These are phyloP conservation scores for Coemansia sp. DNA, from an alignment of 192 early-diverging fungal species.

Conservation along the genomic window DNA sequence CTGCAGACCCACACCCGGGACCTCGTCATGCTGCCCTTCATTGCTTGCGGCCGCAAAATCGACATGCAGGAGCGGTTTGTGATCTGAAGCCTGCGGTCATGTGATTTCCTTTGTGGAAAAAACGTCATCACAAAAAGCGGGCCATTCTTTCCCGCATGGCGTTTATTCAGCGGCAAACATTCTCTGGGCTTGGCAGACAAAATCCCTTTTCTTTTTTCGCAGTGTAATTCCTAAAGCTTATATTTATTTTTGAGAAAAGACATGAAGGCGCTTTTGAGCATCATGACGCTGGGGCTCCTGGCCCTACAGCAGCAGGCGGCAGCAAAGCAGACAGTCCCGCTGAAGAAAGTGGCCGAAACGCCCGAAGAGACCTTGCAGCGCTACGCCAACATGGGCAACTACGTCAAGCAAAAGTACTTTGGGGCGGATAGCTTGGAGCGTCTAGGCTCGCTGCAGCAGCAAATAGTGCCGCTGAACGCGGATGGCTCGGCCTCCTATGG, in stretches of 20 bases:
- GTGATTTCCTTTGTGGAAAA: too few species aligned
- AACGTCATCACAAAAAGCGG: too few species aligned
- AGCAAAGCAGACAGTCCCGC: slow-evolving; percentile 33
- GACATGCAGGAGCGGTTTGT: slow-evolving; percentile 48
- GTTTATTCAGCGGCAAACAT: background rate
- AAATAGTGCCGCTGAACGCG: slow-evolving; percentile 53
- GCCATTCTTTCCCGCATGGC: background rate
- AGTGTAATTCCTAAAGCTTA: slow-evolving; percentile 8
- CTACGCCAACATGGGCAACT: slow-evolving; percentile 62
- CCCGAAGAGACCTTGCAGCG: slow-evolving; percentile 60
- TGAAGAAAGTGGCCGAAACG: slow-evolving; percentile 69
- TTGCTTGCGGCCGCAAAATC: slow-evolving; percentile 51
- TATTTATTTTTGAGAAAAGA: slow-evolving; percentile 6
- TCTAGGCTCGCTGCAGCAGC: slow-evolving; percentile 42
- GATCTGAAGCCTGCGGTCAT: slow-evolving; percentile 18
- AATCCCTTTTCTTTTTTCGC: background rate
- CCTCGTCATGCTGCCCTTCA: slow-evolving; percentile 50
- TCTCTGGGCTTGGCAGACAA: background rate
- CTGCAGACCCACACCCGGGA: slow-evolving; percentile 28
- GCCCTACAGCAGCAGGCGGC: slow-evolving; percentile 16
- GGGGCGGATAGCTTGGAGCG: slow-evolving; percentile 34
- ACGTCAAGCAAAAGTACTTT: slow-evolving; percentile 80
- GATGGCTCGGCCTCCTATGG: slow-evolving; percentile 61
- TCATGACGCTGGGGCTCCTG: slow-evolving; percentile 39
- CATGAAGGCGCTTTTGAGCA: slow-evolving; percentile 39